phyloP scores from a whole-genome alignment of 164 flowering plant genomes.

The Dillenia suffruticosa region DNA sequence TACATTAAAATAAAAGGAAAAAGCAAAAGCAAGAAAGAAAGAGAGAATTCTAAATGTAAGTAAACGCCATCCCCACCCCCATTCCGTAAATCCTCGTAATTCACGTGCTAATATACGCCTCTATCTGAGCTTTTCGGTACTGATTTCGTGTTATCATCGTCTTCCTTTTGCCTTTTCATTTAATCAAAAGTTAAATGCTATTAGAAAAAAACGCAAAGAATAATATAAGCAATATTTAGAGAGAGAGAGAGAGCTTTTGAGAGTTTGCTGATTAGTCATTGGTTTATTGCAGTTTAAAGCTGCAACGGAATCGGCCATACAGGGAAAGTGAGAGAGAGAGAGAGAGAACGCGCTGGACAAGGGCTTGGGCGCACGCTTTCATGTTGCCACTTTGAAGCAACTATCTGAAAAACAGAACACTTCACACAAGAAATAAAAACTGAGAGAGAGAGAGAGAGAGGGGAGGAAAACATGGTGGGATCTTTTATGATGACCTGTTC shows the following conservation, averaged over 20 bases:
- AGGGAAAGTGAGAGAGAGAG: slow-evolving; percentile 5
- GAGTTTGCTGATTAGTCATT: neutral
- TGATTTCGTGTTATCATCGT: slow-evolving; percentile 43
- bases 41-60: neutral
- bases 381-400: slow-evolving; percentile 6
- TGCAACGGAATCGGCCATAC: slow-evolving; percentile 35
- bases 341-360: slow-evolving; percentile 33
- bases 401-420: neutral
- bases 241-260: no score
- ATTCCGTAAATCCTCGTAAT: slow-evolving; percentile 15
- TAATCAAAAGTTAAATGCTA: neutral
- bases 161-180: slow-evolving; percentile 24
- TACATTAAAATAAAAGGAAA: neutral
- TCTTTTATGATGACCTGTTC: slow-evolving; percentile 19
- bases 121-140: slow-evolving; percentile 9
- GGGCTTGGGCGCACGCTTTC: slow-evolving; percentile 29
- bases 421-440: neutral
- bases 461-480: slow-evolving; percentile 2
- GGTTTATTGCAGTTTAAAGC: slow-evolving; percentile 39
- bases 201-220: no score
- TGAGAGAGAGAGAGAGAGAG: slow-evolving; percentile 5
- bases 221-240: no score
- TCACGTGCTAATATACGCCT: slow-evolving; percentile 43
- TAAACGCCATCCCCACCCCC: neutral
- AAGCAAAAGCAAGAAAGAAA: neutral